Evolutionary conservation across 306 rosid genomes (phyloP).

Genomic region (Corylus heterophylla): DNA sequence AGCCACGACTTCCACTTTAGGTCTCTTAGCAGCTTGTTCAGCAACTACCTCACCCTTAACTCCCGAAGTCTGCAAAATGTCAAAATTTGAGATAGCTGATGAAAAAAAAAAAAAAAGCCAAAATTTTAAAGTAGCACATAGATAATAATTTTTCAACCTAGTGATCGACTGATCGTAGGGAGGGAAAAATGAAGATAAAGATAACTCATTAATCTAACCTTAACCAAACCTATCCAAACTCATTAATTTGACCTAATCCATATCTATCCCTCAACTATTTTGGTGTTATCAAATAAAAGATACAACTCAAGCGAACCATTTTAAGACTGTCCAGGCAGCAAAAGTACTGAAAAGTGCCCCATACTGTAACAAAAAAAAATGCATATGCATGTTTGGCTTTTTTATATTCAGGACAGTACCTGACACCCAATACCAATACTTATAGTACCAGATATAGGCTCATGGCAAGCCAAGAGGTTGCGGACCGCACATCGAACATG

Average conservation of each 20-base stretch:
- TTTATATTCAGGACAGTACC: slow-evolving; percentile 10
- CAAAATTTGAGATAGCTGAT: slow-evolving; percentile 25
- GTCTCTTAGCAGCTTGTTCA: slow-evolving; percentile 76
- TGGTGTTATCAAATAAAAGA: slow-evolving; percentile 5
- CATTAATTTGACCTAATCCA: not conserved
- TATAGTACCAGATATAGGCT: slow-evolving; percentile 16
- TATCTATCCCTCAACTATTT: slow-evolving; percentile 4
- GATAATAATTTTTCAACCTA: slow-evolving; percentile 11
- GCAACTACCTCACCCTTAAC: slow-evolving; percentile 56
- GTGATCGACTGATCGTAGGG: not conserved
- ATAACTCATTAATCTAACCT: not conserved
- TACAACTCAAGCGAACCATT: slow-evolving; percentile 19
- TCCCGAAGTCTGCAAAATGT: slow-evolving; percentile 68
- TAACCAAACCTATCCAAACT: not conserved
- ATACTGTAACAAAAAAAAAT: slow-evolving; percentile 8
- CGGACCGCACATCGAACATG: slow-evolving; percentile 6
- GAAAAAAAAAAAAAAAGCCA: not conserved
- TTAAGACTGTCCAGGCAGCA: not conserved
- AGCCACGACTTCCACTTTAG: slow-evolving; percentile 48
- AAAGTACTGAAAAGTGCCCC: slow-evolving; percentile 5
- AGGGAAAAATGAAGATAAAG: slow-evolving; percentile 4
- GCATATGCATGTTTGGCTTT: slow-evolving; percentile 16
- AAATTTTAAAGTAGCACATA: not conserved
- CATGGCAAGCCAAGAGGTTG: slow-evolving; percentile 19
- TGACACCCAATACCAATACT: slow-evolving; percentile 9